A percentile compares a stretch with the other conserved stretches of the same genome.
phyloP scores from a whole-genome alignment of 257 asterid species.

The Jacaranda mimosifolia region DNA sequence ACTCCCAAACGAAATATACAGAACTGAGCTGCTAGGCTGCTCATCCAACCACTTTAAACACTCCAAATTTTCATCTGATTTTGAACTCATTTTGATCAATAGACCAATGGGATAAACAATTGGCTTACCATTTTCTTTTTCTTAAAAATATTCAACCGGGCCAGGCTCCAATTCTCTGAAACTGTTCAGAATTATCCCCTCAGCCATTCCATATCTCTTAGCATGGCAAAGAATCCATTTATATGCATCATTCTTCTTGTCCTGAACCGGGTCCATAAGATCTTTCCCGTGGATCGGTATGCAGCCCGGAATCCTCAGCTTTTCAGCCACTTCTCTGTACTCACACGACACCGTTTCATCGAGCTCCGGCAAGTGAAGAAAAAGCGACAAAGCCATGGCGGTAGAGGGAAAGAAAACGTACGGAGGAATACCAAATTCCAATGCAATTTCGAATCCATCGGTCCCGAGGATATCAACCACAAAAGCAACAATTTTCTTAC shows the following conservation, averaged over 20 bases:
- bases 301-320: conserved; percentile 68
- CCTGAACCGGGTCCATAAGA: conserved; percentile 58
- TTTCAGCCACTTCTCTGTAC: conserved; percentile 54
- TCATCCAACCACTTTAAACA: conserved; percentile 60
- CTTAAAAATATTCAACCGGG: conserved; percentile 41
- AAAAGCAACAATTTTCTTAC: conserved; percentile 45
- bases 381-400: conserved; percentile 56
- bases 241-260: conserved; percentile 61
- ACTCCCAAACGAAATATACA: conserved; percentile 61
- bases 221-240: conserved; percentile 55
- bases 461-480: conserved; percentile 72
- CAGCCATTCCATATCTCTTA: conserved; percentile 55
- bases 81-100: conserved; percentile 38
- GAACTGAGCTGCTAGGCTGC: conserved; percentile 60
- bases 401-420: conserved; percentile 63
- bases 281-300: conserved; percentile 56
- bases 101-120: conserved; percentile 66
- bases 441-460: conserved; percentile 64
- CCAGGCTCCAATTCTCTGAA: conserved; percentile 66
- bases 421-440: conserved; percentile 49
- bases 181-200: conserved; percentile 63
- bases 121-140: conserved; percentile 40
- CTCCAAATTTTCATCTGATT: conserved; percentile 2
- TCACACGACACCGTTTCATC: conserved; percentile 54
- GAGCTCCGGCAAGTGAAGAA: conserved; percentile 54